phyloP scores from a whole-genome alignment of 2,329 filamentous ascomycete species.

The Cylindrodendrum hubeiense region DNA sequence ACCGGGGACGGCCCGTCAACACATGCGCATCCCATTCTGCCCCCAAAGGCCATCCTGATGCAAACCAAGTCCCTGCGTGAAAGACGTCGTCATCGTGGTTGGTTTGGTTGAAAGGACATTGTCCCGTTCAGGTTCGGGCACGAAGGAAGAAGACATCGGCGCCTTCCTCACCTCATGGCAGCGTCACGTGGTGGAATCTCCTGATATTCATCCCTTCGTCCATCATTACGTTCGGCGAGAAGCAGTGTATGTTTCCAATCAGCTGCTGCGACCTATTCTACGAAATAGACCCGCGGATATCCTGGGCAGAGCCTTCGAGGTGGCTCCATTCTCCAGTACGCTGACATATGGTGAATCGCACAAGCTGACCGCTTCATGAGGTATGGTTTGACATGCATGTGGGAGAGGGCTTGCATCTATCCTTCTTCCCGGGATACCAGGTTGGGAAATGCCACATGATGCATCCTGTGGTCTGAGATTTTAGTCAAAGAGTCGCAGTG shows the following conservation, averaged over 20 bases:
- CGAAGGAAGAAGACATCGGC: neutral
- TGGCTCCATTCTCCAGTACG: neutral
- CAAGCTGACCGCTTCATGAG: conserved; percentile 25
- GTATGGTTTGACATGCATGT: conserved; percentile 4
- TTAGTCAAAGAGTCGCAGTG: conserved; percentile 21
- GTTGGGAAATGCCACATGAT: conserved; percentile 26
- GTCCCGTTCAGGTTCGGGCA: conserved; percentile 3
- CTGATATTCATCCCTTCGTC: conserved; percentile 22
- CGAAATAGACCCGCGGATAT: neutral
- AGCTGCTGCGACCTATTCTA: too few species aligned
- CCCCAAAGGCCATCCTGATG: too few species aligned
- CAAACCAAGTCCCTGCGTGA: neutral
- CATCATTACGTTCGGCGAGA: neutral
- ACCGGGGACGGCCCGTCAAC: conserved; percentile 11
- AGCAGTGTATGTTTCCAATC: neutral
- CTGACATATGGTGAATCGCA: neutral
- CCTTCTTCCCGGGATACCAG: conserved; percentile 12
- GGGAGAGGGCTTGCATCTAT: conserved; percentile 20
- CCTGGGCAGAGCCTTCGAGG: neutral
- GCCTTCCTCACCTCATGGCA: conserved; percentile 12
- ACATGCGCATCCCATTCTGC: neutral
- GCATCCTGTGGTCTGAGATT: conserved; percentile 17
- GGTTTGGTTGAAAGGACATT: neutral
- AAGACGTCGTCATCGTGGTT: neutral
- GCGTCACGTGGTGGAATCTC: conserved; percentile 35